These are phyloP conservation scores for Pichiaceae sp. DNA, from an alignment of 1,139 yeast genomes.

Conservation along the genomic window DNA sequence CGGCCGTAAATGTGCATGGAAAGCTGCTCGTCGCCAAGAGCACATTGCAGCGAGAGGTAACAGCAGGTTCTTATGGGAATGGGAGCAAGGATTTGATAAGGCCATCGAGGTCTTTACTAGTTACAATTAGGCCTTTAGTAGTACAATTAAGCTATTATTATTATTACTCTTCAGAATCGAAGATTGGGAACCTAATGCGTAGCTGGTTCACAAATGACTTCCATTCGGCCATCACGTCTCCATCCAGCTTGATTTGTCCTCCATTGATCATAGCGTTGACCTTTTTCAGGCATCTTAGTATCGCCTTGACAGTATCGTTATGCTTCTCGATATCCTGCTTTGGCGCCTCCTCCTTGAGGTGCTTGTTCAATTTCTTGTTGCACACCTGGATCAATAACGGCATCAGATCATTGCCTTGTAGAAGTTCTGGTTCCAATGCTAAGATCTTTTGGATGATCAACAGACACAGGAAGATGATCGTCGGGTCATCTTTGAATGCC, in stretches of 20 bases:
- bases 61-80: constrained; percentile 68
- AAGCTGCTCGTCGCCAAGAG: constrained; percentile 41
- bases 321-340: constrained; percentile 43
- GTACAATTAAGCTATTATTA: not conserved
- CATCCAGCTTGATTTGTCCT: constrained; percentile 11
- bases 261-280: constrained; percentile 12
- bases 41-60: constrained; percentile 50
- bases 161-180: constrained; percentile 11
- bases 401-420: constrained; percentile 11
- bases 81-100: constrained; percentile 73
- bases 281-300: constrained; percentile 21
- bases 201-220: constrained; percentile 8
- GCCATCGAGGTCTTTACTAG: constrained; percentile 38
- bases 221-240: constrained; percentile 17
- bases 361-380: constrained; percentile 26
- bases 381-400: constrained; percentile 25
- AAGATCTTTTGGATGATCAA: constrained; percentile 29
- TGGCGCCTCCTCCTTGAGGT: constrained; percentile 37
- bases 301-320: constrained; percentile 26
- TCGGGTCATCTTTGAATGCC: constrained; percentile 36
- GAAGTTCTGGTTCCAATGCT: constrained; percentile 16
- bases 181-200: constrained; percentile 12
- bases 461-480: constrained; percentile 33
- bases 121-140: not conserved
- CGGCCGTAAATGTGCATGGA: constrained; percentile 72